Evolutionary conservation across 2,329 filamentous ascomycete species (phyloP), one percentile per base, ranked within the genome.

Genomic region (Triangularia verruculosa): DNA sequence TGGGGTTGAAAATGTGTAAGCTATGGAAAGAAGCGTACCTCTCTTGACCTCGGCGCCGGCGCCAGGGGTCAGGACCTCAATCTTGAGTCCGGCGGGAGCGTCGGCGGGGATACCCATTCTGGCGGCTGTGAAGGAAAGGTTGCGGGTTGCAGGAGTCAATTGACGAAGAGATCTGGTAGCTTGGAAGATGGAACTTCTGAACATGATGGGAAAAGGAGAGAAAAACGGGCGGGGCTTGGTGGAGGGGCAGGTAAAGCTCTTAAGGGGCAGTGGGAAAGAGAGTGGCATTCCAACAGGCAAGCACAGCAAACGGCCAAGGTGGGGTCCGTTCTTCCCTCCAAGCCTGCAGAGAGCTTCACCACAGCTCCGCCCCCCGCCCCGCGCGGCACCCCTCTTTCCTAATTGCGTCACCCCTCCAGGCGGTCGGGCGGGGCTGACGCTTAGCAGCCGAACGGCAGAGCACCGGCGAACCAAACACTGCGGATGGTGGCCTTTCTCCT

Each of bases 21-120:
- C 12, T 24, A 25, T 6, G 11, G 7, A 13, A 15, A 3, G 12
- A 27, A 47, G 56, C 32, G 67, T 59, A 72, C 70, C 69, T n/a
- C 57, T 59, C 62, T 66, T 59, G 53, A 68, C 70, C 67, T 71
- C 70, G 28, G 54, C 63, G 61, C 13, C 56, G 57, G 30, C 24
- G 56, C 70, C 70, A 51, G 68, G 64, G 2, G 22, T n/a, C 27
- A 27, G 51, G 32, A 70, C 68, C 64, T 67, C 67, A 25, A 72
- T 62, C 59, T 64, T 4, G 25, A 72, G 69, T 59, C 69, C 70
- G 0, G 61, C 39, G 58, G 39, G 39, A 47, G 39, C 17, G 71
- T 22, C 55, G 69, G 24, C 3, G 47, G 70, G 70, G 34, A 72
- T 59, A 25, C 66, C 65, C 70, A 72, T 72, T 60, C 64, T 71